Evolutionary conservation across 257 asterid genomes (phyloP), one percentile per base, ranked within the genome.

Genomic region (Rubia yunnanensis): DNA sequence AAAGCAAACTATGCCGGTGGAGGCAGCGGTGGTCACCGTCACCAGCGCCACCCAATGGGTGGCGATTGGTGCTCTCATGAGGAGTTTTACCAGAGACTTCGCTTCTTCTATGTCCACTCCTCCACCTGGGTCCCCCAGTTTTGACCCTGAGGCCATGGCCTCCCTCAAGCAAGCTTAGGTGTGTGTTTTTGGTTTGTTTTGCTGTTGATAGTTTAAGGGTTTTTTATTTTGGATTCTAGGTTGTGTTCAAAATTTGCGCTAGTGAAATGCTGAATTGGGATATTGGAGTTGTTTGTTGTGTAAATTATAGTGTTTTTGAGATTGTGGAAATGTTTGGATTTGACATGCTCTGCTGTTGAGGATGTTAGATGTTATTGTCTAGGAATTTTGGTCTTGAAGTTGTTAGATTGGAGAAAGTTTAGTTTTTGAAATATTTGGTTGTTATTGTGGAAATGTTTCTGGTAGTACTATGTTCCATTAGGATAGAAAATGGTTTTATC

Each of bases 101-200:
- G 69, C 84, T 1, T 69, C 85, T 48, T 73, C 91, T 52, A 35
- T 91, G 56, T 64, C 81, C n/a, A 78, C 79, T 64, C 95, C 92
- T 67, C 92, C 95, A 6, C 84, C n/a, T n/a, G n/a, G n/a, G n/a
- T n/a, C n/a, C n/a, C n/a, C n/a, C n/a, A n/a, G n/a, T n/a, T n/a
- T n/a, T 95, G 83, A 75, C 68, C 92, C 96, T 6, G 86, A 90
- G 10, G 95, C 95, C 35, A 78, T 88, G 87, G 84, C 89, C 10
- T 81, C 96, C 18, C 80, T 90, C 54, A 79, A 85, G 78, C 97
- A 90, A 83, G 95, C 97, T 28, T 89, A 89, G 91, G 91, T 88
- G 26, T 20, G n/a, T n/a, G n/a, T n/a, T 34, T 34, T 0, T 15
- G 65, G 38, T 63, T 48, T 31, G 53, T 32, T 3, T n/a, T 13